phyloP scores from a whole-genome alignment of 2,329 filamentous ascomycete genomes.

The Pyrenochaeta sp. region DNA sequence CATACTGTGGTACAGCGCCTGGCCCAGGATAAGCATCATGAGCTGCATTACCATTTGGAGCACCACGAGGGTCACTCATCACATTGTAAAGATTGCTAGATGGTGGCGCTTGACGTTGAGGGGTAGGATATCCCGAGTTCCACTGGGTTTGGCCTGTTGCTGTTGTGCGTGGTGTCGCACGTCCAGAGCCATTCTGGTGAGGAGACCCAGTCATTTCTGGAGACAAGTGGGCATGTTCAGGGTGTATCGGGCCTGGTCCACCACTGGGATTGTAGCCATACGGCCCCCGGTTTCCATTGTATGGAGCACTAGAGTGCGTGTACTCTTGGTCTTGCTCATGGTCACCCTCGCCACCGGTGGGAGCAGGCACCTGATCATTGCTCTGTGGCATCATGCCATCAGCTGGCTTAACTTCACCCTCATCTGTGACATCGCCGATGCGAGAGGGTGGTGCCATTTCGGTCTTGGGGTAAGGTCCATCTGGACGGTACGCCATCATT shows the following conservation, averaged over 20 bases:
- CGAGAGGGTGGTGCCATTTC: slow-evolving; percentile 87
- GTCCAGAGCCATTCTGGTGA: slow-evolving; percentile 81
- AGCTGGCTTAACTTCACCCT: slow-evolving; percentile 70
- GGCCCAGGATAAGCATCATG: slow-evolving; percentile 77
- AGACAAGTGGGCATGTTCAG: slow-evolving; percentile 78
- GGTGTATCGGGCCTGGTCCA: slow-evolving; percentile 70
- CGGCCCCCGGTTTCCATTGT: slow-evolving; percentile 74
- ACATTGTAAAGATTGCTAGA: slow-evolving; percentile 89
- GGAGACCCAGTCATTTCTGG: slow-evolving; percentile 86
- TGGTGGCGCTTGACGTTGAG: slow-evolving; percentile 73
- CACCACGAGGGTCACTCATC: slow-evolving; percentile 79
- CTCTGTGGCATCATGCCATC: slow-evolving; percentile 64
- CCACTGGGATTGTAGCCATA: slow-evolving; percentile 79
- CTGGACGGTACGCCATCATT: slow-evolving; percentile 69
- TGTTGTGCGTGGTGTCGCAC: slow-evolving; percentile 84
- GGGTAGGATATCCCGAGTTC: slow-evolving; percentile 75
- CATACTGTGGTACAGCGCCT: slow-evolving; percentile 66
- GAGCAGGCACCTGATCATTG: slow-evolving; percentile 62
- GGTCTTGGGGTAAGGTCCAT: slow-evolving; percentile 72
- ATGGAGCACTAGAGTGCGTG: slow-evolving; percentile 77
- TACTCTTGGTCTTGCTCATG: slow-evolving; percentile 84
- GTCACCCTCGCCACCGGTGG: slow-evolving; percentile 73
- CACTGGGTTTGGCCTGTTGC: slow-evolving; percentile 78
- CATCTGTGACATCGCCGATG: slow-evolving; percentile 67
- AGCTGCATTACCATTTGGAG: slow-evolving; percentile 69